Base-by-base conservation (phyloP, 2,329 filamentous ascomycete species). In the Helotiales sp. region DNA sequence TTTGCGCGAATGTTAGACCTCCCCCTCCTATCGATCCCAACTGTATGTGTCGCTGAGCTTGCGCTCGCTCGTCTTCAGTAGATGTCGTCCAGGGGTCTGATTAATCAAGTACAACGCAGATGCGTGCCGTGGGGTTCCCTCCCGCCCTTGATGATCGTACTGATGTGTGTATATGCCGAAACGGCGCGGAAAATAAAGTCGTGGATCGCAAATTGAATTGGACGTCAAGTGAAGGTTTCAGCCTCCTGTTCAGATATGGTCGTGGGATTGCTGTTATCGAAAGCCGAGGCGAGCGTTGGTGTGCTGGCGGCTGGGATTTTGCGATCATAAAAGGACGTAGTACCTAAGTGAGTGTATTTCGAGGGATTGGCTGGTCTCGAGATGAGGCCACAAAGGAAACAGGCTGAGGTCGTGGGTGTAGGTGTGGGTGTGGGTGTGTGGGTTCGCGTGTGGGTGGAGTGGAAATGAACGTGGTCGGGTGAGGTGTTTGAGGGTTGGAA, bases 1-100 rank as follows among this genome's bases (percentile, higher is more conserved):
- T 71, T 76, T 62, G 70, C 71, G 68, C 69, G 63, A 63, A 63
- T 68, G 43, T 64, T 47, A 52, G 40, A 59, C 28, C 43, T 37
- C 60, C 64, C 62, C 66, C 70, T 73, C 70, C 64, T 70, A 70
- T 71, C 66, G 61, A 69, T 22, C 69, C 71, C 68, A 70, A 70
- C 49, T 70, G 64, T 71, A 49, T 63, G 63, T 66, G 54, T 61
- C 66, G 67, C 67, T 63, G 72, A 75, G 73, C 73, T 69, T 66
- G 66, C 72, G 73, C 74, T 72, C 72, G 67, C 63, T 66, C 63
- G 63, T 64, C 28, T 28, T 63, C 32, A 24, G 17, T 30, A 10
- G 20, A n/a, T 64, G 11, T 58, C 68, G 50, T 66, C 66, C 61
- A 65, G 50, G 58, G 63, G 43, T 50, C 60, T 63, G 45, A 61